Evolutionary conservation across 2,329 filamentous ascomycete genomes (phyloP), one percentile per base, ranked within the genome.

Genomic region (Claviceps fusiformis): DNA sequence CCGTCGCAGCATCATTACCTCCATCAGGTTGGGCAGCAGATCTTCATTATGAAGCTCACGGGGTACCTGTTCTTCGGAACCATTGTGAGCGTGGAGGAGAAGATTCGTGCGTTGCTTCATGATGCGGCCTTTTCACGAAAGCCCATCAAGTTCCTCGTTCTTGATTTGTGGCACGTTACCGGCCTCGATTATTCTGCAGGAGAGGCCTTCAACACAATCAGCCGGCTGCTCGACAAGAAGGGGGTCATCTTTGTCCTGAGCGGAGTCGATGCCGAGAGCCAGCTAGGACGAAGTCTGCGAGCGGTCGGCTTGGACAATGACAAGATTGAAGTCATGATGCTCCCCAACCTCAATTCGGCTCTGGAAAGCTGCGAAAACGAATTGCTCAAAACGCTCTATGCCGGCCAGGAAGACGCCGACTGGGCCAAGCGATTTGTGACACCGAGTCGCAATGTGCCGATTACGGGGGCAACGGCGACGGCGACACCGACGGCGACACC

Each of bases 41-140:
- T 95, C 39, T 86, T 88, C 56, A 84, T 97, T 52, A 86, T 95
- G 64, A 97, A 97, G 68, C 78, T 98, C 17, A 86, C 87, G 0
- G 92, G 93, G 0, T 97, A 92, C 65, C 80, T 98, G n/a, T 98
- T 98, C 75, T 98, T 98, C 62, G 93, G 93, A 17, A 97, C 91
- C 3, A 95, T 98, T 60, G 92, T 96, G 54, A 89, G 89, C 50
- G 92, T 98, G 0, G 93, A 98, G 68, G 87, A 89, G 59, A 86
- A 86, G 59, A 91, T 97, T 58, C 82, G 91, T 27, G 82, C 78
- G 4, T 73, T 97, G 37, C 84, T 97, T 50, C 85, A 91, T 33
- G 89, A 95, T 35, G 84, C 92, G 58, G 80, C 83, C 2, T 97
- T 96, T 65, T 74, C 76, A 31, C 75, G 81, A 60, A 80, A 84